These are phyloP conservation scores for Syzygium aqueum DNA, from an alignment of 345 rosid species.

Conservation along the genomic window DNA sequence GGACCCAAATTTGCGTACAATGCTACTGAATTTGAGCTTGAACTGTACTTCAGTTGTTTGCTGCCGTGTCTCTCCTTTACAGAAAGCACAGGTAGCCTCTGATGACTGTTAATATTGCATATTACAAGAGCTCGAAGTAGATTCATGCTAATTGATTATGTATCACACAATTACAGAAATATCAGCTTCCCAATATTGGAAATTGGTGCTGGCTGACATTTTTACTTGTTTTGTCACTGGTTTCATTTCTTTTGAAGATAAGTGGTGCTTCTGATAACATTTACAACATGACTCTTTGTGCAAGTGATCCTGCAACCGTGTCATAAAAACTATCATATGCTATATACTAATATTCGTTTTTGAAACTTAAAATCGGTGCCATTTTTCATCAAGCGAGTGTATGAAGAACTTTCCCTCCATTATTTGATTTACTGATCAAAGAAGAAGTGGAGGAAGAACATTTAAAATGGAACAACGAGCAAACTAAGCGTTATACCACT, in stretches of 20 bases:
- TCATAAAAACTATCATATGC: not conserved
- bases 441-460: not conserved
- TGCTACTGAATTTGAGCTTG: constrained; percentile 85
- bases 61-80: constrained; percentile 98
- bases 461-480: not conserved
- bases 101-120: not conserved
- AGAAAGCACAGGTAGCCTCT: constrained; percentile 86
- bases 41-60: constrained; percentile 96
- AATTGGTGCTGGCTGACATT: not conserved
- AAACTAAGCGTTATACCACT: not conserved
- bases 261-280: not conserved
- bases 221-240: not conserved
- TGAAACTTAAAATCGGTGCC: not conserved
- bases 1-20: constrained; percentile 80
- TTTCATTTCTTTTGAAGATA: not conserved
- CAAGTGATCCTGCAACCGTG: not conserved
- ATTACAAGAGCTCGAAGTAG: not conserved
- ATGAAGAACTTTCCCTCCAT: not conserved
- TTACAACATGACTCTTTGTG: not conserved
- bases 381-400: not conserved
- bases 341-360: not conserved
- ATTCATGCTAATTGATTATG: not conserved
- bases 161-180: not conserved
- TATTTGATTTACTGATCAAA: not conserved
- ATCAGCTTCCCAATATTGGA: not conserved